Base-by-base conservation (phyloP, 1,139 yeast species). In the Pneumocystis wakefieldiae region DNA sequence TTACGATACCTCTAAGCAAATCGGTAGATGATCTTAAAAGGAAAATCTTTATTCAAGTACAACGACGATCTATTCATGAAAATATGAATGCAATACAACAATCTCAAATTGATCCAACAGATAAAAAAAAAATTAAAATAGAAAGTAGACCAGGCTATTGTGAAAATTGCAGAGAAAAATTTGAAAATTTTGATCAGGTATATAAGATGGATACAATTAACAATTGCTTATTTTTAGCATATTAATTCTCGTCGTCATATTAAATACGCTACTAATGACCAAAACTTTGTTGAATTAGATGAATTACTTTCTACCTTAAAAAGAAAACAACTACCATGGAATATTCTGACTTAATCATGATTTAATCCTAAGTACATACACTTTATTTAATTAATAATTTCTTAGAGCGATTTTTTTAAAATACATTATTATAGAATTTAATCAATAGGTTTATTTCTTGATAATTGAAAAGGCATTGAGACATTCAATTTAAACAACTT, bases 101-200 rank as follows among this genome's bases (percentile, higher is more conserved):
- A 62, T 48, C 55, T 24, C 55, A 48, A 24, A 48, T 48, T 48
- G 65, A 64, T 5, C 60, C 61, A n/a, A 65, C 67, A 42, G 62
- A 61, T 41, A 66, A 69, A 57, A 65, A 68, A 29, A 62, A 66
- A 28, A 67, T 68, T 29, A 65, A 65, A 19, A 63, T 65, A 59
- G 70, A 69, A 57, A 61, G 68, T 60, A 60, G 66, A 59, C 67
- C 81, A 62, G 95, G 95, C 0, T 89, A 87, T 74, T 92, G 98
- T 75, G 99, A 92, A 72, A 94, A 92, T 73, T 92, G 99, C 74
- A 80, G 94, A 41, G 88, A 86, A 68, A 86, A 86, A 71, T 92
- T 87, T 71, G 91, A 87, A 62, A 82, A 83, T 69, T 85, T 91
- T 71, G 87, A 84, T 38, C 88, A 83, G 63, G 65, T 64, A 42